These are phyloP conservation scores for Malania oleifera DNA, from an alignment of 164 flowering plant species.

Conservation along the genomic window DNA sequence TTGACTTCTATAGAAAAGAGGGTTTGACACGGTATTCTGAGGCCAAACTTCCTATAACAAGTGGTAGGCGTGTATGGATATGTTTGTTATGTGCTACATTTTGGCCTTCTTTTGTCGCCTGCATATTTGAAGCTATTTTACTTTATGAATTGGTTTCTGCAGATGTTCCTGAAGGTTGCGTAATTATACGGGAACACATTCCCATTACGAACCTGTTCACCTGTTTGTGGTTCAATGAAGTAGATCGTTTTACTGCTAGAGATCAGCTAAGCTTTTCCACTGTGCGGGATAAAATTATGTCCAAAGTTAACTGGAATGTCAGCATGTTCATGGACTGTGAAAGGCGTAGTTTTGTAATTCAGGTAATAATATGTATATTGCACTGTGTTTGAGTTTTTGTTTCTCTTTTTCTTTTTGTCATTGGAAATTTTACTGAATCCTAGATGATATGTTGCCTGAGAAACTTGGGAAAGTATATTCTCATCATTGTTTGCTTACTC, in stretches of 20 bases:
- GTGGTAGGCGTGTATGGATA: constrained; percentile 53
- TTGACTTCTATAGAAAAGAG: constrained; percentile 75
- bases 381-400: neutral
- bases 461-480: no score
- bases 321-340: constrained; percentile 94
- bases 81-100: neutral
- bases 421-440: no score
- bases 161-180: constrained; percentile 99
- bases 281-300: constrained; percentile 73
- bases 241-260: constrained; percentile 91
- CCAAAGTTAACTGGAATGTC: constrained; percentile 59
- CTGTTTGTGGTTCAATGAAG: constrained; percentile 98
- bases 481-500: neutral
- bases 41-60: constrained; percentile 89
- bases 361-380: constrained; percentile 38
- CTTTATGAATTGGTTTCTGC: constrained; percentile 17
- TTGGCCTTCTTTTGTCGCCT: neutral
- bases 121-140: constrained; percentile 7
- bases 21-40: constrained; percentile 81
- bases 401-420: neutral
- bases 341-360: constrained; percentile 87
- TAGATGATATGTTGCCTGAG: no score
- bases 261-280: constrained; percentile 93
- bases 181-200: constrained; percentile 76
- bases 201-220: constrained; percentile 87